Conservation (phyloP, 2,329 filamentous ascomycete genomes). For the Claviceps fusiformis region DNA sequence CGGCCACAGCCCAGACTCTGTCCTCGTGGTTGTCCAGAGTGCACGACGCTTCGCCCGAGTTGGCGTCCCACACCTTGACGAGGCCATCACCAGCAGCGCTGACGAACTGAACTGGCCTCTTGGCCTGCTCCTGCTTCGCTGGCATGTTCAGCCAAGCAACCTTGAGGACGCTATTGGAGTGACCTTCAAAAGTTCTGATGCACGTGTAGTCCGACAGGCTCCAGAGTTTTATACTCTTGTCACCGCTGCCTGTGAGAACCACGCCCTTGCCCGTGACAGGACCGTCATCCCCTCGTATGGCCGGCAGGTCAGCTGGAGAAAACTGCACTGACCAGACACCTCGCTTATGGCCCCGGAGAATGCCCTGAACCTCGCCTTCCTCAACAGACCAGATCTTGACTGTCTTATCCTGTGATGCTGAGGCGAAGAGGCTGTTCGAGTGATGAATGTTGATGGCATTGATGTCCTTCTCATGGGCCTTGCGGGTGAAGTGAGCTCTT, state of each 20-base stretch:
- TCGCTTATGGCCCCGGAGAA: slow-evolving; percentile 81
- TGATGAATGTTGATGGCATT: slow-evolving; percentile 80
- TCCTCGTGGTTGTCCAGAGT: slow-evolving; percentile 97
- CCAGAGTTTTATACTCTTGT: slow-evolving; percentile 95
- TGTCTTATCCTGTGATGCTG: slow-evolving; percentile 89
- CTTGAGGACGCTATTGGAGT: slow-evolving; percentile 91
- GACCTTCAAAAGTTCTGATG: slow-evolving; percentile 85
- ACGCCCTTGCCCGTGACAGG: slow-evolving; percentile 66
- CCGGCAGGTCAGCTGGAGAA: slow-evolving; percentile 63
- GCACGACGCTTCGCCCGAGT: slow-evolving; percentile 68
- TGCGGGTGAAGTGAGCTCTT: slow-evolving; percentile 70
- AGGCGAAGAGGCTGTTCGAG: slow-evolving; percentile 70
- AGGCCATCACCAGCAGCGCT: slow-evolving; percentile 88
- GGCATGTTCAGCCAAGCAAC: slow-evolving; percentile 67
- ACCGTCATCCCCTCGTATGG: slow-evolving; percentile 57
- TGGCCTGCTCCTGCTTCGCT: slow-evolving; percentile 34
- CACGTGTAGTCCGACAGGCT: slow-evolving; percentile 85
- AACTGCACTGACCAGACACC: slow-evolving; percentile 96
- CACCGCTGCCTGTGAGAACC: slow-evolving; percentile 79
- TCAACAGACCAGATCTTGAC: slow-evolving; percentile 94
- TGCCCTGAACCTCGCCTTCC: slow-evolving; percentile 80
- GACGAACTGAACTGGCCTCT: slow-evolving; percentile 56
- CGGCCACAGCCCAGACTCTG: slow-evolving; percentile 79
- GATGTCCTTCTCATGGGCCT: slow-evolving; percentile 97
- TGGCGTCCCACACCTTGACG: slow-evolving; percentile 91